A percentile compares a stretch with the other conserved stretches of the same genome.
Conservation (phyloP, 139 green algal genomes). For the Gonium pectorale region DNA sequence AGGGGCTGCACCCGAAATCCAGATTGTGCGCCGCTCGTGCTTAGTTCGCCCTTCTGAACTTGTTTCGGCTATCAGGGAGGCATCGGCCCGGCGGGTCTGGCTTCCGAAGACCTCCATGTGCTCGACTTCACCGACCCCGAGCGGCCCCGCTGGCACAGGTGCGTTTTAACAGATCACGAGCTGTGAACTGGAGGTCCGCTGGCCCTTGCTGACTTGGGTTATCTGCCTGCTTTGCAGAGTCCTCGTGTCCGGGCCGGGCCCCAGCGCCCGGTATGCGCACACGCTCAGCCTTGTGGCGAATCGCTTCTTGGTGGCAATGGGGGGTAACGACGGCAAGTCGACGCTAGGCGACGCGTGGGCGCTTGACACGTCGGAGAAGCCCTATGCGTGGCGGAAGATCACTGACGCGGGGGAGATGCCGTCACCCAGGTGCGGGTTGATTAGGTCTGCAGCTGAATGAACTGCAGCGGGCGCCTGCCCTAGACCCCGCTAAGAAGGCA, state of each 20-base stretch:
- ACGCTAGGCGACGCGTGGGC: conserved; percentile 95
- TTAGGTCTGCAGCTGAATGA: no score
- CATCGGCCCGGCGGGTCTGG: conserved; percentile 94
- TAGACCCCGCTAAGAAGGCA: no score
- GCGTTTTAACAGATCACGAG: background rate
- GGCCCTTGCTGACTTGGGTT: background rate
- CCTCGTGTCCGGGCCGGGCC: conserved; percentile 93
- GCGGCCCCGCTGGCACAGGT: conserved; percentile 94
- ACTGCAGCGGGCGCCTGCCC: no score
- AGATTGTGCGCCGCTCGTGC: no score
- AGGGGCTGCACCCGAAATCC: no score
- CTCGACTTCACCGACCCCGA: conserved; percentile 96
- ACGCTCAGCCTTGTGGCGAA: conserved; percentile 96
- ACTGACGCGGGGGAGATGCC: conserved; percentile 86
- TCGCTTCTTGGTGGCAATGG: conserved; percentile 96
- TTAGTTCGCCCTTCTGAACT: no score
- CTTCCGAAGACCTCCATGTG: conserved; percentile 97
- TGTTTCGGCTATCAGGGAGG: conserved; percentile 83
- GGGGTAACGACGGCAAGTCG: conserved; percentile 96
- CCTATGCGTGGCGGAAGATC: conserved; percentile 97
- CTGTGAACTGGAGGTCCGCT: no score
- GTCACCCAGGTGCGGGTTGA: conserved; percentile 66
- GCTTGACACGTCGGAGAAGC: conserved; percentile 98
- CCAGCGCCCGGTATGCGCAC: conserved; percentile 96
- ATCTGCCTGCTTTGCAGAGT: conserved; percentile 78